These are phyloP conservation scores for Solanum commersonii DNA, from an alignment of 257 asterid species.

Conservation along the genomic window DNA sequence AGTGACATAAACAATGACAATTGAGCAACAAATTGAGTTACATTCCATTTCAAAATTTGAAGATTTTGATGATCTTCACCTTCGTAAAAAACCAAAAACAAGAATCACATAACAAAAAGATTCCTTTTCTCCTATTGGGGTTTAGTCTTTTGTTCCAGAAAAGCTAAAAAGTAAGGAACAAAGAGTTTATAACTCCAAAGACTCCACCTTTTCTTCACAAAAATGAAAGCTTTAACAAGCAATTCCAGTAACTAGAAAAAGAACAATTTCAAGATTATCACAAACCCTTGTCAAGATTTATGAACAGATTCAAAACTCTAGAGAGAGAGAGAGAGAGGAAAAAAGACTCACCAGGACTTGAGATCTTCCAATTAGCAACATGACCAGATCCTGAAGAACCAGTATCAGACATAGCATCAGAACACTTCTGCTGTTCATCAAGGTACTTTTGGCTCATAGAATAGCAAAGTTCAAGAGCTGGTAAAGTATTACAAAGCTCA, in stretches of 20 bases:
- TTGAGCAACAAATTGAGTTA: background rate
- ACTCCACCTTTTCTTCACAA: background rate
- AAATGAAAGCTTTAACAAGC: background rate
- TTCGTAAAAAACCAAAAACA: background rate
- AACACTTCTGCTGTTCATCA: slow-evolving; percentile 25
- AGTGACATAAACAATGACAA: background rate
- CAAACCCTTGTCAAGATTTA: background rate
- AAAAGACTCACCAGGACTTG: slow-evolving; percentile 27
- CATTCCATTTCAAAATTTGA: background rate
- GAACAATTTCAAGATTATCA: background rate
- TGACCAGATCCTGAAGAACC: slow-evolving; percentile 19
- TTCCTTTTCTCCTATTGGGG: background rate
- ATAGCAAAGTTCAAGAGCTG: slow-evolving; percentile 42
- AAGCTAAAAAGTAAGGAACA: background rate
- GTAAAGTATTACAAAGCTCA: slow-evolving; percentile 34
- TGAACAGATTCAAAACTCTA: background rate
- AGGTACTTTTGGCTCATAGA: slow-evolving; percentile 34
- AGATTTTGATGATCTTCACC: background rate
- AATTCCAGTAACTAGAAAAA: background rate
- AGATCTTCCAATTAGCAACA: slow-evolving; percentile 38
- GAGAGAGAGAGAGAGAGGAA: background rate
- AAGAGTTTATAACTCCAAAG: background rate
- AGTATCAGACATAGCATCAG: slow-evolving; percentile 17
- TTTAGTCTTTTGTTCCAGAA: background rate
- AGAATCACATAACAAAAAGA: background rate